Evolutionary conservation across 768 basidiomycete species (phyloP).

Genomic region (Kwoniella dejecticola): DNA sequence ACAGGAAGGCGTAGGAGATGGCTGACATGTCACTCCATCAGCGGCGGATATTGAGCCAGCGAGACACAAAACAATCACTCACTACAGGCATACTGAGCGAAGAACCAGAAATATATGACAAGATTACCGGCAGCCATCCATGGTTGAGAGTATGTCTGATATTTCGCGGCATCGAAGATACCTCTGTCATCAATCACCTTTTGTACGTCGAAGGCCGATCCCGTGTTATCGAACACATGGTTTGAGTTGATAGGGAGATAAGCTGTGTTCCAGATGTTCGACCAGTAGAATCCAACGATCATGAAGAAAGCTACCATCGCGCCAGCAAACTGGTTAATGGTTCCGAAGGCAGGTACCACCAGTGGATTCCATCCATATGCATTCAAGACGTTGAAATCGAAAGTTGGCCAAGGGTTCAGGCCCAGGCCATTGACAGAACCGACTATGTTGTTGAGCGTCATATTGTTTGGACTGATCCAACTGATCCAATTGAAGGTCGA

Average conservation of each 20-base stretch:
- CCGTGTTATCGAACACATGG: constrained; percentile 58
- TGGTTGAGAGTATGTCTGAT: constrained; percentile 59
- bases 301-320: constrained; percentile 37
- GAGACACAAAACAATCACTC: background rate
- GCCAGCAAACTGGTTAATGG: constrained; percentile 57
- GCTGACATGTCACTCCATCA: constrained; percentile 3
- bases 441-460: constrained; percentile 51
- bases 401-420: constrained; percentile 55
- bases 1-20: constrained; percentile 27
- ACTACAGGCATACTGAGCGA: constrained; percentile 56
- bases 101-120: constrained; percentile 58
- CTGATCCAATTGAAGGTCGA: constrained; percentile 53
- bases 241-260: constrained; percentile 57
- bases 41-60: background rate
- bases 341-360: constrained; percentile 57
- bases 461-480: constrained; percentile 58
- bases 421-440: constrained; percentile 55
- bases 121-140: constrained; percentile 58
- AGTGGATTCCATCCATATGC: constrained; percentile 46
- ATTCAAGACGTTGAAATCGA: constrained; percentile 56
- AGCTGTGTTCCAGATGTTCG: constrained; percentile 44
- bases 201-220: constrained; percentile 60
- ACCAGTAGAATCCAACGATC: constrained; percentile 31
- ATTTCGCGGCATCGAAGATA: constrained; percentile 59
- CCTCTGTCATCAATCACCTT: constrained; percentile 58